Conservation (phyloP, 108 stramenopile species). For the Cyclotella atomus region DNA sequence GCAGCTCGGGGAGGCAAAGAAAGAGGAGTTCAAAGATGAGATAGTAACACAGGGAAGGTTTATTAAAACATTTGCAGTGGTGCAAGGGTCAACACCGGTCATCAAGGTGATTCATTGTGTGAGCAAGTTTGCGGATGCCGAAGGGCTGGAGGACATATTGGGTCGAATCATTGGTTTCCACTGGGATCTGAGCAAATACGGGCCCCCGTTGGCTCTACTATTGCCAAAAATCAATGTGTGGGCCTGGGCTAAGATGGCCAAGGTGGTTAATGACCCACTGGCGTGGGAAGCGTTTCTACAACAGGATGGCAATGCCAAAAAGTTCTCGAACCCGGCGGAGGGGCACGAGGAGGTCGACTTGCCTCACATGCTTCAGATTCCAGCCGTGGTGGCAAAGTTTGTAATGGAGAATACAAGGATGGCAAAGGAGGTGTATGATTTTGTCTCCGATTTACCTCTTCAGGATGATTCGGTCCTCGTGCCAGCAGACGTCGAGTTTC, state of each 20-base stretch:
- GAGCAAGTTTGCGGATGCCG: background rate
- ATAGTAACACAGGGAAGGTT: background rate
- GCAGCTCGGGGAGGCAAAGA: background rate
- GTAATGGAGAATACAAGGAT: background rate
- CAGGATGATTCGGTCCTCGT: background rate
- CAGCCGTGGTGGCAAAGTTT: background rate
- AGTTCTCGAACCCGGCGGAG: background rate
- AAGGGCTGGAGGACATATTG: background rate
- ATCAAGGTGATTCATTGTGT: background rate
- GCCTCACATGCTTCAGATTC: background rate
- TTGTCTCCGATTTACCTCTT: background rate
- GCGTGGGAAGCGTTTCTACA: background rate
- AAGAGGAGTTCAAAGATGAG: background rate
- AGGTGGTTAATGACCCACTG: background rate
- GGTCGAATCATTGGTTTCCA: background rate
- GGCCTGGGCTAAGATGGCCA: background rate
- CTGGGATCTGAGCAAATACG: background rate
- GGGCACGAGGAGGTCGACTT: background rate
- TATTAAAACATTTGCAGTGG: background rate
- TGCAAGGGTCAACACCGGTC: background rate
- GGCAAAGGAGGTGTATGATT: background rate
- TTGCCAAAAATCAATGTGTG: background rate
- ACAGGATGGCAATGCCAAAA: background rate
- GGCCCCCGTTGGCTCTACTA: background rate
- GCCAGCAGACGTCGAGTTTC: background rate